Conservation (phyloP, 1,139 yeast species). For the Kodamaea sp. region DNA sequence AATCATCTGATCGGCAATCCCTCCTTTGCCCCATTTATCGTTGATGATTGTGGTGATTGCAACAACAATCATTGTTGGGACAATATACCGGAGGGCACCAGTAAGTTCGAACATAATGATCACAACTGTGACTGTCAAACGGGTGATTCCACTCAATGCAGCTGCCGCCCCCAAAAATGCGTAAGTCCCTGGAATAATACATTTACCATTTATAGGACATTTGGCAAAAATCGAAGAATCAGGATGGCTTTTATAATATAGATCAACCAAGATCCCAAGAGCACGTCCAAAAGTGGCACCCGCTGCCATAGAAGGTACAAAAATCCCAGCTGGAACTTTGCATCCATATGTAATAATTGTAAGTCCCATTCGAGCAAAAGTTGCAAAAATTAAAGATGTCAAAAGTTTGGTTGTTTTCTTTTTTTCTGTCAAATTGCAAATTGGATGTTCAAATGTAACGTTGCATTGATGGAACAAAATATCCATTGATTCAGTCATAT, state of each 20-base stretch:
- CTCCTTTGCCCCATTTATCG: conserved; percentile 73
- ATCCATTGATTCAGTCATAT: conserved; percentile 97
- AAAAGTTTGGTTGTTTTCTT: conserved; percentile 20
- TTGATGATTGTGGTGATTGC: conserved; percentile 81
- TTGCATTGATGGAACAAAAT: conserved; percentile 82
- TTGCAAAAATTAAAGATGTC: conserved; percentile 63
- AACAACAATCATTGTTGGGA: conserved; percentile 95
- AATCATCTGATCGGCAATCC: conserved; percentile 96
- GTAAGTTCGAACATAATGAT: conserved; percentile 95
- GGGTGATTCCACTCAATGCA: conserved; percentile 89
- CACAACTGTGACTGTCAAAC: conserved; percentile 87
- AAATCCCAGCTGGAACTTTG: conserved; percentile 92
- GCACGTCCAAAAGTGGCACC: conserved; percentile 94
- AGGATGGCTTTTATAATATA: conserved; percentile 43
- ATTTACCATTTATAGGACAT: conserved; percentile 39
- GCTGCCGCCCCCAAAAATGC: conserved; percentile 98
- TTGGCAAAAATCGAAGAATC: conserved; percentile 45
- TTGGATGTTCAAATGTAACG: conserved; percentile 33
- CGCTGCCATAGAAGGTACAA: conserved; percentile 95
- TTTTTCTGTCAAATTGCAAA: conserved; percentile 48
- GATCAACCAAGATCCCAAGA: conserved; percentile 66
- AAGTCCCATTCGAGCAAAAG: conserved; percentile 63
- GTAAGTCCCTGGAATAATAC: conserved; percentile 89
- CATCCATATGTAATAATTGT: conserved; percentile 87
- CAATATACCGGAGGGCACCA: conserved; percentile 83